Conservation (phyloP, 495 filamentous ascomycete genomes). For the Neurospora africana region DNA sequence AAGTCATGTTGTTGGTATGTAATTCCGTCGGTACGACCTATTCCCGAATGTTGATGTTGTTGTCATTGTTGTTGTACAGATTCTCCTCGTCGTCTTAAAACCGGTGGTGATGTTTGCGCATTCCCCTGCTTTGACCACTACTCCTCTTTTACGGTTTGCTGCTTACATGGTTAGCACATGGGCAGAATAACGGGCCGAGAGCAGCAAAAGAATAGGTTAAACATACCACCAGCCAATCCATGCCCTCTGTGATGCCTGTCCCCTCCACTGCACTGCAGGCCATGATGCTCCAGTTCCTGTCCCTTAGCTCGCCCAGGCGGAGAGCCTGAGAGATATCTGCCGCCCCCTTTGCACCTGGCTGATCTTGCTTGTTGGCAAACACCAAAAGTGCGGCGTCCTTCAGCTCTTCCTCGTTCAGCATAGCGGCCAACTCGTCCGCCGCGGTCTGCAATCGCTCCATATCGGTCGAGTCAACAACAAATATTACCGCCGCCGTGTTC, state of each 20-base stretch:
- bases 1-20: slow-evolving; percentile 12
- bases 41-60: slow-evolving; percentile 8
- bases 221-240: slow-evolving; percentile 98
- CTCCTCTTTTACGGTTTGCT: slow-evolving; percentile 42
- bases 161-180: slow-evolving; percentile 12
- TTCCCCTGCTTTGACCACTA: slow-evolving; percentile 10
- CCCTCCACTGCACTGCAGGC: slow-evolving; percentile 95
- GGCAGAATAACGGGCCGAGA: background rate
- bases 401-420: slow-evolving; percentile 94
- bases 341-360: slow-evolving; percentile 91
- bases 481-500: slow-evolving; percentile 97
- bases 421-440: slow-evolving; percentile 82
- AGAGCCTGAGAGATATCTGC: slow-evolving; percentile 93
- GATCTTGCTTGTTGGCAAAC: slow-evolving; percentile 98
- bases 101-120: background rate
- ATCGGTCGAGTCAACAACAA: slow-evolving; percentile 96
- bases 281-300: slow-evolving; percentile 98
- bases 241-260: slow-evolving; percentile 85
- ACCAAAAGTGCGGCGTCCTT: slow-evolving; percentile 86
- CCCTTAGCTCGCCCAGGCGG: slow-evolving; percentile 76
- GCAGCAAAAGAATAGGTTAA: background rate
- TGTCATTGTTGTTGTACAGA: slow-evolving; percentile 19
- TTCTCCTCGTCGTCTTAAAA: slow-evolving; percentile 3
- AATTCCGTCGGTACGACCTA: slow-evolving; percentile 1
- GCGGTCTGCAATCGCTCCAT: slow-evolving; percentile 88